Conservation (phyloP, 306 rosid species). For the Lathyrus tuberosus region DNA sequence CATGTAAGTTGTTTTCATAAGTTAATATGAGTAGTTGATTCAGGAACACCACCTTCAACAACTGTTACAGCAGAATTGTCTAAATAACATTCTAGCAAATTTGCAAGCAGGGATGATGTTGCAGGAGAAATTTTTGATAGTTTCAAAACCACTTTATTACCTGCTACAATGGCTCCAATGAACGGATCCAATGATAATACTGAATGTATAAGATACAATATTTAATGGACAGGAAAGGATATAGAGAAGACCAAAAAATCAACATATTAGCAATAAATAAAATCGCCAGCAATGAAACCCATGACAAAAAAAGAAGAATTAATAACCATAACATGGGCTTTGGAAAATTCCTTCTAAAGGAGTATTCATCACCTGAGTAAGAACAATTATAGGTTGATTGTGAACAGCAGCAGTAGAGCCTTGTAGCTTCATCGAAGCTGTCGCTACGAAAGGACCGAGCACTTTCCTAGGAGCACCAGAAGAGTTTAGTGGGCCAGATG, state of each 20-base stretch:
- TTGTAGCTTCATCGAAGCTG: too few relatives aligned
- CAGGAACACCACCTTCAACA: constrained; percentile 76
- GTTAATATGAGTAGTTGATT: constrained; percentile 88
- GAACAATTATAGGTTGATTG: too few relatives aligned
- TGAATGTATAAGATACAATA: constrained; percentile 40
- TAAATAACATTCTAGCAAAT: constrained; percentile 53
- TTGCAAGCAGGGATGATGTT: constrained; percentile 60
- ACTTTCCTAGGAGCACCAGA: too few relatives aligned
- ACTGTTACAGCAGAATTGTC: constrained; percentile 72
- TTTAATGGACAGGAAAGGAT: constrained; percentile 18
- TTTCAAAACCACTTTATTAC: constrained; percentile 74
- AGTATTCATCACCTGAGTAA: too few relatives aligned
- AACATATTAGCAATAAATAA: constrained; percentile 16
- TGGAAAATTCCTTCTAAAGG: too few relatives aligned
- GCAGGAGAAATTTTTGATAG: constrained; percentile 85
- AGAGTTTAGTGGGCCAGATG: too few relatives aligned
- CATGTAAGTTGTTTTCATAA: too few relatives aligned
- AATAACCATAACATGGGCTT: too few relatives aligned
- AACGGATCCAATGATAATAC: constrained; percentile 84
- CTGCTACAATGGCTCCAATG: constrained; percentile 83
- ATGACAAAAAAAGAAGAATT: too few relatives aligned
- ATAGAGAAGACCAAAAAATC: constrained; percentile 5
- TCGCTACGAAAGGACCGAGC: too few relatives aligned
- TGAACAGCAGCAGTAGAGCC: too few relatives aligned
- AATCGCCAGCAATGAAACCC: too few relatives aligned